Base-by-base conservation (phyloP, 2,329 filamentous ascomycete genomes). In the Mycosphaerelloides madeirae region DNA sequence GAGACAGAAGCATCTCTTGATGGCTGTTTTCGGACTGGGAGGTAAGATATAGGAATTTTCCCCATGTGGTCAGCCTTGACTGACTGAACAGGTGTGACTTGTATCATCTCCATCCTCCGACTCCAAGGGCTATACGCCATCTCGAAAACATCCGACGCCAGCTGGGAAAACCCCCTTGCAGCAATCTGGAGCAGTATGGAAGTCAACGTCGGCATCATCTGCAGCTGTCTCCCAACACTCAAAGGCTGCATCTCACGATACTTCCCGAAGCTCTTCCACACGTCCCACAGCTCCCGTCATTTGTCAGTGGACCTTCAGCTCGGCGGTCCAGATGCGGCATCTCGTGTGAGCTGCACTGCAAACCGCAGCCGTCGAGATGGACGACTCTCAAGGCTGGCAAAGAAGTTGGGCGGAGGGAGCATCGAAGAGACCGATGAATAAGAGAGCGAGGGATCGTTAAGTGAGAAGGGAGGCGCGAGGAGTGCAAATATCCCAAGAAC, bases 1-100 rank as follows among this genome's bases (percentile, higher is more conserved):
- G 33, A 56, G 49, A 14, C 61, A 63, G 42, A 61, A 59, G 39
- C 41, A 48, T 29, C 48, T 59, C 3, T 47, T 66, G 18, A 63
- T 62, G 49, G 59, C 53, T 15, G 55, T 65, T 3, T 66, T 65
- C 44, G 62, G 59, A 7, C 49, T 65, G 16, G 64, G 64, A 25
- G 52, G 55, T 50, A 35, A 41, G 41, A 16, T 12, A 22, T 14
- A n/a, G n/a, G n/a, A n/a, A n/a, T n/a, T n/a, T n/a, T n/a, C n/a
- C n/a, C n/a, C n/a, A n/a, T n/a, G n/a, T n/a, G n/a, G n/a, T n/a
- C n/a, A n/a, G n/a, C n/a, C 11, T 1, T 15, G 13, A n/a, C 45
- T 53, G 18, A 47, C 19, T 3, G 7, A 22, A 18, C 12, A 37
- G 52, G 54, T 16, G 48, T 65, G 49, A 53, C 51, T 6, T 60